These are phyloP conservation scores for Brassica juncea DNA, from an alignment of 345 rosid genomes.

Conservation along the genomic window DNA sequence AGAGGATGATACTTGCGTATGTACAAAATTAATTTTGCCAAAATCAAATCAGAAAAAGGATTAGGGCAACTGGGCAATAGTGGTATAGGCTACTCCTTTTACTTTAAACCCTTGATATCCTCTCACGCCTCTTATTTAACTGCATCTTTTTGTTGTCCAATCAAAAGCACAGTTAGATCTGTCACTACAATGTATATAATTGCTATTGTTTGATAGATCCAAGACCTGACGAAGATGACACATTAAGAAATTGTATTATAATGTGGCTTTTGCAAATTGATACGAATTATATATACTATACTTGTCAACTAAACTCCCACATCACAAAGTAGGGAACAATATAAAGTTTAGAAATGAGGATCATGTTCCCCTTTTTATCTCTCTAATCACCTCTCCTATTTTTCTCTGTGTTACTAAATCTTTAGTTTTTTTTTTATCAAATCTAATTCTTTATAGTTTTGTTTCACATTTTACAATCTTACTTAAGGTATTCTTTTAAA, in stretches of 20 bases:
- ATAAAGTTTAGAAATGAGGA: not conserved
- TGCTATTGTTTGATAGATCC: conserved; percentile 13
- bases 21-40: not conserved
- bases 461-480: not conserved
- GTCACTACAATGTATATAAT: not conserved
- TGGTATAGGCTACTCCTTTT: conserved; percentile 19
- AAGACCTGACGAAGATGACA: conserved; percentile 4
- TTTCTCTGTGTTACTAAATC: not conserved
- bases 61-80: conserved; percentile 31
- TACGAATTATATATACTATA: not conserved
- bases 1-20: conserved; percentile 19
- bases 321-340: not conserved
- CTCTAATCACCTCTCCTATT: not conserved
- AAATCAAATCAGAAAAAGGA: not conserved
- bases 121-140: conserved; percentile 20
- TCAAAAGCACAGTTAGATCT: conserved; percentile 12
- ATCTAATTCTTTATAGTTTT: not conserved
- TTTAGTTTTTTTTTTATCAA: not conserved
- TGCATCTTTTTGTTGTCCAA: conserved; percentile 23
- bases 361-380: not conserved
- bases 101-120: conserved; percentile 27
- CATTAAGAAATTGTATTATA: conserved; percentile 8
- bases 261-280: conserved; percentile 22
- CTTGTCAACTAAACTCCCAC: not conserved
- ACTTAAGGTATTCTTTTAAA: not conserved